Evolutionary conservation across 1,284 basidiomycete species (phyloP), one percentile per base, ranked within the genome.

Genomic region (Ganoderma sinense): DNA sequence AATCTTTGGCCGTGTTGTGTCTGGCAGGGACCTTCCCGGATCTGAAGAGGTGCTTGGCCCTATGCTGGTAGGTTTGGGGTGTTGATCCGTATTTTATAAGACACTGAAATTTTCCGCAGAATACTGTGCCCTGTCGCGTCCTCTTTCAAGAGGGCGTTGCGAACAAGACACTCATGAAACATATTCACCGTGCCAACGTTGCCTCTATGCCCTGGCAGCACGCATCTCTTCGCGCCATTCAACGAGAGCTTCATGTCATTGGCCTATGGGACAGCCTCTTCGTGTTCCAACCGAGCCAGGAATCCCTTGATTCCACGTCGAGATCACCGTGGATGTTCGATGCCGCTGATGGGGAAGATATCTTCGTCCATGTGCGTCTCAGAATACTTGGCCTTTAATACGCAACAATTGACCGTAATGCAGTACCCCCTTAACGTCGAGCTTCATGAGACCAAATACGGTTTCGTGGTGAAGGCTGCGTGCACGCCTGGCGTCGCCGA

Each of bases 351-450:
- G 78, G 80, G 39, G 75, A 78, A n/a, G 79, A 82, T 39, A 74
- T 76, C 11, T 81, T 83, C 64, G 78, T 85, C 62, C 86, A 87
- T 78, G 86, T 84, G 67, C 62, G 71, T 72, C 6, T 29, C 26
- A 16, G 18, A 5, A 39, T 26, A 10, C 31, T 36, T 14, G 56
- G 20, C 2, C 29, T 56, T n/a, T 45, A 18, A 18, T 13, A 13
- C 29, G 43, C n/a, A 40, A 51, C 26, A 36, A 39, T 48, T 73
- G 26, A 62, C 53, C 51, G 36, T 26, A 43, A 23, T 59, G 1
- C 62, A 87, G 86, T 87, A 87, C 71, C 80, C 84, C 11, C 68
- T 87, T 13, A 87, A 85, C 64, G 66, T 87, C 43, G 86, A 87
- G 73, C 74, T 87, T 14, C 78, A 82, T 65, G 82, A 86, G 70